A percentile compares a stretch with the other conserved stretches of the same genome.
Evolutionary conservation across 768 basidiomycete genomes (phyloP).

Genomic region (Leccinellum albellum): DNA sequence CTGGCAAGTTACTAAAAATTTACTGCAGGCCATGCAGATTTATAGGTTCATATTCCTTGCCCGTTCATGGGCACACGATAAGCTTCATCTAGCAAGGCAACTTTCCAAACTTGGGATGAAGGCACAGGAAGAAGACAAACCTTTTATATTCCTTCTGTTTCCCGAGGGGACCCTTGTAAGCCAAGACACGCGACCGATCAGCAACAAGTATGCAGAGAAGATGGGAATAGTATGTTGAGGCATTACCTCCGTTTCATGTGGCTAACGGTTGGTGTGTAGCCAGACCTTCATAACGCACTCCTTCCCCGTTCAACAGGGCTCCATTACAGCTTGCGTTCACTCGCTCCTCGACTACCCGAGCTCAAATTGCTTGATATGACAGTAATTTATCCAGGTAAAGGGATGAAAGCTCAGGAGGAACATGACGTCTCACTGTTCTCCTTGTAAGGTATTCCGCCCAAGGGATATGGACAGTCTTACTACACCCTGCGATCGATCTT

Average conservation of each 20-base stretch:
- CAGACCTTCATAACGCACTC: slow-evolving; percentile 75
- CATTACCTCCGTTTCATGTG: slow-evolving; percentile 2
- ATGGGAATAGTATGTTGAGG: slow-evolving; percentile 73
- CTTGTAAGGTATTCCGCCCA: slow-evolving; percentile 63
- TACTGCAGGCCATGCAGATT: slow-evolving; percentile 81
- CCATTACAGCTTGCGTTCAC: slow-evolving; percentile 76
- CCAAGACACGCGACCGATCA: slow-evolving; percentile 77
- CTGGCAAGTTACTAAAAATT: slow-evolving; percentile 8
- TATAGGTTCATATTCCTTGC: slow-evolving; percentile 91
- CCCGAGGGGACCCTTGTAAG: slow-evolving; percentile 96
- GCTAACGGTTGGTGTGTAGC: slow-evolving; percentile 39
- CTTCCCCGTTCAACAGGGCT: slow-evolving; percentile 92
- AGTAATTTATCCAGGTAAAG: slow-evolving; percentile 82
- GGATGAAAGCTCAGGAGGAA: neutral
- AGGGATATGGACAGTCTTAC: slow-evolving; percentile 80
- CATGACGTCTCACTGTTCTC: neutral
- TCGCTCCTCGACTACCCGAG: slow-evolving; percentile 71
- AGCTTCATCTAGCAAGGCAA: slow-evolving; percentile 57
- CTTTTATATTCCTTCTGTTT: slow-evolving; percentile 82
- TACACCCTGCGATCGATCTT: slow-evolving; percentile 92
- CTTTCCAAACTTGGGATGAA: slow-evolving; percentile 66
- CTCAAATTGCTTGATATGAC: slow-evolving; percentile 89
- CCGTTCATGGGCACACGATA: slow-evolving; percentile 87
- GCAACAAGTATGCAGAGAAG: slow-evolving; percentile 85
- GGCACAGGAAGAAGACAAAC: slow-evolving; percentile 64